A percentile compares a stretch with the other conserved stretches of the same genome.
Evolutionary conservation across 2,329 filamentous ascomycete genomes (phyloP).

Genomic region (Penicillium sp.): DNA sequence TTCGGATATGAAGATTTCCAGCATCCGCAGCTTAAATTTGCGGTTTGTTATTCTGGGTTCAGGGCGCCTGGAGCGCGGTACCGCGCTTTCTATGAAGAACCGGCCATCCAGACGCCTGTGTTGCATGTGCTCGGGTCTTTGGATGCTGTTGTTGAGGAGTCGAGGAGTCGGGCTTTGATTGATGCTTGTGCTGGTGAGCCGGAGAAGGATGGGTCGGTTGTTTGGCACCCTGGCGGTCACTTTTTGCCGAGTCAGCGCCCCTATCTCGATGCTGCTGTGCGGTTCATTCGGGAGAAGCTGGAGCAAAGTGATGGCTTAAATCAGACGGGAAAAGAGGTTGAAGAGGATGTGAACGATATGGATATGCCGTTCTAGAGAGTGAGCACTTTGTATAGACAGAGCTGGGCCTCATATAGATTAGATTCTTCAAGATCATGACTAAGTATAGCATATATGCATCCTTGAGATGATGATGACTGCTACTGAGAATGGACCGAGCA

Average conservation of each 20-base stretch:
- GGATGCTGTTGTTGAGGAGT: slow-evolving; percentile 85
- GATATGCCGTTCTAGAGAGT: slow-evolving; percentile 58
- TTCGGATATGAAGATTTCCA: slow-evolving; percentile 42
- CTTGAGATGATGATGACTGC: not conserved
- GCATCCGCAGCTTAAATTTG: slow-evolving; percentile 65
- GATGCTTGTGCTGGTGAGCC: slow-evolving; percentile 61
- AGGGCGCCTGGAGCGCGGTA: slow-evolving; percentile 62
- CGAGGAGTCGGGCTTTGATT: slow-evolving; percentile 64
- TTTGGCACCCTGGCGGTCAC: slow-evolving; percentile 84
- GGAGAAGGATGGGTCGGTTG: slow-evolving; percentile 52
- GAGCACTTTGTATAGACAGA: slow-evolving; percentile 7
- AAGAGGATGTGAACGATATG: slow-evolving; percentile 64
- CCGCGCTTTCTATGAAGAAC: slow-evolving; percentile 66
- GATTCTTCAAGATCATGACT: slow-evolving; percentile 2
- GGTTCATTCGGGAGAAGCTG: slow-evolving; percentile 63
- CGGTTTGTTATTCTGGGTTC: slow-evolving; percentile 76
- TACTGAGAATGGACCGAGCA: not conserved
- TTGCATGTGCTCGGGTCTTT: slow-evolving; percentile 80
- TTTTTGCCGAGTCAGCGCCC: slow-evolving; percentile 82
- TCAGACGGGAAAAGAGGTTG: slow-evolving; percentile 33
- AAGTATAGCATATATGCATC: not conserved
- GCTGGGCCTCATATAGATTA: slow-evolving; percentile 7
- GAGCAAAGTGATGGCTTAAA: slow-evolving; percentile 23
- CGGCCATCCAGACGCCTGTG: slow-evolving; percentile 71
- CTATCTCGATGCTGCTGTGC: slow-evolving; percentile 72